Conservation (phyloP, 2,329 filamentous ascomycete genomes). For the Pyricularia grisea region DNA sequence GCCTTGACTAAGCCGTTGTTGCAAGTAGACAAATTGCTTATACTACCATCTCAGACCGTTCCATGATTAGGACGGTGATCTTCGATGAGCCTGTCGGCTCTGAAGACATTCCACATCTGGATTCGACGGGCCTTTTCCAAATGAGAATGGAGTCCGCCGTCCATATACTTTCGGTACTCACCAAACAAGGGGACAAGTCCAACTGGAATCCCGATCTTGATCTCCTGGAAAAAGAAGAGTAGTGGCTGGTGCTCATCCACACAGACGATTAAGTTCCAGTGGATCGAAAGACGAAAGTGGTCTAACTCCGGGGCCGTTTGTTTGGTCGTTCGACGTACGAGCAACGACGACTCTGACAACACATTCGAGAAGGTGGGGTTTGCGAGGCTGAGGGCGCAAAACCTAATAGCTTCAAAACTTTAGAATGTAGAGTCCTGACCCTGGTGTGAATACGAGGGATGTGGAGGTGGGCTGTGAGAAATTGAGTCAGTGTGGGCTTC, state of each 20-base stretch:
- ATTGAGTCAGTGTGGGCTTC: background rate
- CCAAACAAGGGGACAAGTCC: background rate
- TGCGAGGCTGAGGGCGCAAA: background rate
- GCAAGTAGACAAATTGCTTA: background rate
- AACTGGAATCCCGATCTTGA: background rate
- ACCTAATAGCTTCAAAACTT: background rate
- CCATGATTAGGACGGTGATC: background rate
- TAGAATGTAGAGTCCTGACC: background rate
- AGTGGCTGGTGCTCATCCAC: background rate
- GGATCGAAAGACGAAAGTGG: background rate
- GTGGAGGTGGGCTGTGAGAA: background rate
- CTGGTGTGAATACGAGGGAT: background rate
- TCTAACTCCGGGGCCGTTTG: background rate
- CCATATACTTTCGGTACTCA: background rate
- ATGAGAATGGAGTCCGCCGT: background rate
- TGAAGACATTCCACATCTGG: background rate
- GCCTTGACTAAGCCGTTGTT: background rate
- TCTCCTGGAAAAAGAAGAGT: background rate
- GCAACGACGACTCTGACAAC: background rate
- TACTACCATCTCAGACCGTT: background rate
- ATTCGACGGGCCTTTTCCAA: background rate
- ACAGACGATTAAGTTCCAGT: background rate
- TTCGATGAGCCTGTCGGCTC: background rate
- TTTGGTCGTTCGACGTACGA: background rate
- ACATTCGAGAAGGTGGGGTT: background rate